Conservation (phyloP, 2,329 filamentous ascomycete genomes). For the Colletotrichum viniferum region DNA sequence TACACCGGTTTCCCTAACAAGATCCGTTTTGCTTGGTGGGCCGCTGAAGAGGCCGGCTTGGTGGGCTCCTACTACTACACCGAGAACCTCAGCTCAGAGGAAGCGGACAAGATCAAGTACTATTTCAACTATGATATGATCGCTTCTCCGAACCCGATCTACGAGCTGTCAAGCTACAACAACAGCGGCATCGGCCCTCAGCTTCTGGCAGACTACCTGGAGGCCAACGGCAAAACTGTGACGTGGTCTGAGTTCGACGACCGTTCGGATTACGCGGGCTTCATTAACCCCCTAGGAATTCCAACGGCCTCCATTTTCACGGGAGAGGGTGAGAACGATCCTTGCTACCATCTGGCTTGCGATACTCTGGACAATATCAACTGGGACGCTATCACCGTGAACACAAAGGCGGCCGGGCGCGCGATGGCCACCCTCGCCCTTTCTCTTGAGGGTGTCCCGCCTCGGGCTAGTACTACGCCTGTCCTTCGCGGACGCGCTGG, state of each 20-base stretch:
- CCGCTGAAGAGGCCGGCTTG: slow-evolving; percentile 45
- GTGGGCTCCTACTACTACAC: slow-evolving; percentile 46
- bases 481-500: slow-evolving; percentile 26
- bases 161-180: slow-evolving; percentile 37
- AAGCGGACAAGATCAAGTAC: slow-evolving; percentile 62
- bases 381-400: slow-evolving; percentile 40
- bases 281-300: slow-evolving; percentile 39
- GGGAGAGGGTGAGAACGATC: slow-evolving; percentile 38
- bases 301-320: slow-evolving; percentile 45
- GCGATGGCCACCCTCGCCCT: slow-evolving; percentile 47
- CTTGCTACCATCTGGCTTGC: slow-evolving; percentile 43
- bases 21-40: slow-evolving; percentile 47
- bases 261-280: slow-evolving; percentile 43
- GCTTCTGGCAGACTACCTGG: slow-evolving; percentile 37
- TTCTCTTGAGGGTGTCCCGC: slow-evolving; percentile 38
- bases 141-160: slow-evolving; percentile 41
- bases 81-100: slow-evolving; percentile 35
- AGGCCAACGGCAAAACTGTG: slow-evolving; percentile 33
- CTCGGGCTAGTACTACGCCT: slow-evolving; percentile 28
- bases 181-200: slow-evolving; percentile 40
- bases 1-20: slow-evolving; percentile 44
- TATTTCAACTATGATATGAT: slow-evolving; percentile 79
- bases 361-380: slow-evolving; percentile 46
- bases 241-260: slow-evolving; percentile 38
- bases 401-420: slow-evolving; percentile 51